Evolutionary conservation across 352 stramenopile genomes (phyloP), one percentile per base, ranked within the genome.

Genomic region (Phytopythium chamaehyphon): DNA sequence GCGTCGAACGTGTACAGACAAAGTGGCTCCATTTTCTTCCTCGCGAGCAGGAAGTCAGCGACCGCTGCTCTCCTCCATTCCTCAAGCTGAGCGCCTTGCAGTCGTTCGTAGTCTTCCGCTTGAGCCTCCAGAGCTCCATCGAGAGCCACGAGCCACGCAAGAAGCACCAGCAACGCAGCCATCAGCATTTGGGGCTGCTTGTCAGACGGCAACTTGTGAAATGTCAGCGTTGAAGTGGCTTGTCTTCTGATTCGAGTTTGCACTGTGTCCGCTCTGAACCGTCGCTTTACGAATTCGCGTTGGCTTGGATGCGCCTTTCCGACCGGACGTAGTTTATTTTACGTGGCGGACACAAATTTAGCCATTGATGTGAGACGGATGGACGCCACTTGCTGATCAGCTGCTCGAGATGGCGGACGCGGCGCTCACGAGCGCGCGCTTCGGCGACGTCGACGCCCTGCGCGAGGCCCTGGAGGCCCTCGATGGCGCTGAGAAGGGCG

Each of bases 381-480:
- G 43, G 44, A 33, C 9, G 28, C 26, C 18, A 40, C n/a, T 19
- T 23, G 24, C 4, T 24, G 18, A 51, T 26, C 28, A 54, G 15
- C n/a, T n/a, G n/a, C n/a, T n/a, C n/a, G 44, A 40, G 18, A 76
- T 69, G 66, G 66, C 66, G 10, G 73, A 86, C 35, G 70, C 83
- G 58, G 63, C 78, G 48, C 63, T 94, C 15, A 67, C 70, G 53
- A 84, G 79, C 47, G 84, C 84, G 47, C 84, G 84, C 50, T 83
- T 76, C 47, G 84, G 84, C 45, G 80, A 94, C 45, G 59, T 66
- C 8, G 64, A 90, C 36, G 64, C 88, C 45, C 68, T 94, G n/a
- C 63, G 60, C 16, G 61, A 44, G 47, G 51, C 89, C 26, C 52
- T 89, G 21, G 23, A 62, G n/a, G 59, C 51, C 0, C 59, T 55